Evolutionary conservation across 768 basidiomycete genomes (phyloP).

Genomic region (Neoboletus subvelutipes): DNA sequence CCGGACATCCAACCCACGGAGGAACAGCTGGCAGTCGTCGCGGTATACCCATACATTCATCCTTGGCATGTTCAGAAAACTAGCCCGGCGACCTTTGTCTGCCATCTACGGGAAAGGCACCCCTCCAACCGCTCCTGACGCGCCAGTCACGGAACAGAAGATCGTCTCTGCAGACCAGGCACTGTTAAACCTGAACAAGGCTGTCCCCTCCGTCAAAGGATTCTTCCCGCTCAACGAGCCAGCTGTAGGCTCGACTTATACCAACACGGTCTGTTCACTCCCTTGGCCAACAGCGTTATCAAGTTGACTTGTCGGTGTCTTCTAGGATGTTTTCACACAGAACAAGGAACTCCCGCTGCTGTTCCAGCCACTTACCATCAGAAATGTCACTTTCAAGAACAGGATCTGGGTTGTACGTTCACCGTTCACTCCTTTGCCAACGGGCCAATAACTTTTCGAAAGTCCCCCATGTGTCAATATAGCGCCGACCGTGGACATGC

Average conservation of each 20-base stretch:
- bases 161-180: background rate
- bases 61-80: background rate
- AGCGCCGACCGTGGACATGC: constrained; percentile 70
- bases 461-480: constrained; percentile 86
- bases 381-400: constrained; percentile 68
- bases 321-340: constrained; percentile 41
- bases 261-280: constrained; percentile 16
- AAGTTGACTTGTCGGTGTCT: background rate
- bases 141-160: background rate
- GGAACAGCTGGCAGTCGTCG: background rate
- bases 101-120: background rate
- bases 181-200: constrained; percentile 40
- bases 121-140: background rate
- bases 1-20: background rate
- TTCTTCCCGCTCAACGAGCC: constrained; percentile 65
- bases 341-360: constrained; percentile 53
- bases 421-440: background rate
- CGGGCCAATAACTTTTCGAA: background rate
- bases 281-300: background rate
- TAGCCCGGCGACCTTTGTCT: background rate
- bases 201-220: constrained; percentile 49
- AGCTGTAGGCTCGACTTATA: constrained; percentile 46
- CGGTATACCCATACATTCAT: background rate
- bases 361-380: constrained; percentile 66
- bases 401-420: constrained; percentile 59